These are phyloP conservation scores for Pachyrhizus erosus DNA, from an alignment of 306 rosid genomes.

Conservation along the genomic window DNA sequence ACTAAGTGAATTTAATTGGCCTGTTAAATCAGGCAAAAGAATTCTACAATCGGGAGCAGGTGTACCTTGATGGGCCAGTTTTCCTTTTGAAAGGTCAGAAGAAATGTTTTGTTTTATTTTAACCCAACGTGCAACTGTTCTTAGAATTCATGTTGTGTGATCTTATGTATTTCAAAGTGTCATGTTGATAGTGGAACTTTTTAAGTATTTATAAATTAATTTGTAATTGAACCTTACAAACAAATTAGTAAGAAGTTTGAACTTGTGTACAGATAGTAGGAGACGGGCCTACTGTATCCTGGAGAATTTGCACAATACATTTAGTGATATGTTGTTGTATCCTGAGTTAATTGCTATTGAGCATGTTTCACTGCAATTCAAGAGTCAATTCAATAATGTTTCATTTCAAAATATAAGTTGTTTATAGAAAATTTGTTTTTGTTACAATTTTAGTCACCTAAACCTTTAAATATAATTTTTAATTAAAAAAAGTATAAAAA, in stretches of 20 bases:
- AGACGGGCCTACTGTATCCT: no score
- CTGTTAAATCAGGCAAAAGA: constrained; percentile 28
- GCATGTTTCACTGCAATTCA: not conserved
- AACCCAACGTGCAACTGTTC: not conserved
- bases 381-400: no score
- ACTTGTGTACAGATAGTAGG: no score
- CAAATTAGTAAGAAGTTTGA: not conserved
- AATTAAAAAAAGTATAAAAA: no score
- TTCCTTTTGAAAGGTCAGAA: constrained; percentile 13
- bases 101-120: constrained; percentile 4
- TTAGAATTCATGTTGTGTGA: not conserved
- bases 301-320: not conserved
- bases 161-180: no score
- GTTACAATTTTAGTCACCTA: not conserved
- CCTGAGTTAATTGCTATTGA: not conserved
- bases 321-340: no score
- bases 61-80: constrained; percentile 20
- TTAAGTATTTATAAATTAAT: not conserved
- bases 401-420: not conserved
- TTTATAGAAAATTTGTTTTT: not conserved
- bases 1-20: constrained; percentile 2
- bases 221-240: not conserved
- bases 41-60: constrained; percentile 47
- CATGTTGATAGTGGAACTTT: no score
- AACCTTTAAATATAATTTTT: no score